Percentiles rank a stretch among this genome's conserved stretches.
Evolutionary conservation across 2,329 filamentous ascomycete genomes (phyloP).

Genomic region (Botrytis elliptica): DNA sequence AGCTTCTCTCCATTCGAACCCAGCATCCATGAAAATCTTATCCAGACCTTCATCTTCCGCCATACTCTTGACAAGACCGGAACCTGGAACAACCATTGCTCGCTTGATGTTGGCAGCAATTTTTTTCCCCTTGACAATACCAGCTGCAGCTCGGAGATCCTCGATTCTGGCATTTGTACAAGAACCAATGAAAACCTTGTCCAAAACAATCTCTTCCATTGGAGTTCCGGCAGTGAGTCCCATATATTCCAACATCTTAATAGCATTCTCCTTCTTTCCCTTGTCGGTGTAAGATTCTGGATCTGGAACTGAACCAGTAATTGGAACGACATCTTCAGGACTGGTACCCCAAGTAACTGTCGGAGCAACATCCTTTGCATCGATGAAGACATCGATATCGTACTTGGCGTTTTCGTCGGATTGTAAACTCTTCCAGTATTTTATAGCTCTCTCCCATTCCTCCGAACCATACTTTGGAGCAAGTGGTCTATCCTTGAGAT

Average conservation of each 20-base stretch:
- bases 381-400: slow-evolving; percentile 84
- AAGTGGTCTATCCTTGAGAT: slow-evolving; percentile 86
- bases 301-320: slow-evolving; percentile 85
- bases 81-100: slow-evolving; percentile 95
- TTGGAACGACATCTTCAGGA: slow-evolving; percentile 93
- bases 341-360: slow-evolving; percentile 97
- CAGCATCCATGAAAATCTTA: slow-evolving; percentile 86
- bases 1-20: slow-evolving; percentile 97
- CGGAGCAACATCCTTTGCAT: slow-evolving; percentile 88
- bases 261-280: slow-evolving; percentile 75
- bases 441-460: slow-evolving; percentile 84
- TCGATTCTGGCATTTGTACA: slow-evolving; percentile 98
- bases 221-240: slow-evolving; percentile 80
- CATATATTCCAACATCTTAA: slow-evolving; percentile 92
- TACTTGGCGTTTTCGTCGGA: slow-evolving; percentile 88
- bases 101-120: slow-evolving; percentile 85
- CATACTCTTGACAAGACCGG: slow-evolving; percentile 87
- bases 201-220: slow-evolving; percentile 87
- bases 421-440: slow-evolving; percentile 83
- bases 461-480: slow-evolving; percentile 77
- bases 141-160: slow-evolving; percentile 84
- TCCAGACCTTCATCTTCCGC: slow-evolving; percentile 91
- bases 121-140: slow-evolving; percentile 83
- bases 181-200: slow-evolving; percentile 97
- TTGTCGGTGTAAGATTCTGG: slow-evolving; percentile 83